Evolutionary conservation across 257 asterid species (phyloP).

Genomic region (Cynanchum wilfordii): DNA sequence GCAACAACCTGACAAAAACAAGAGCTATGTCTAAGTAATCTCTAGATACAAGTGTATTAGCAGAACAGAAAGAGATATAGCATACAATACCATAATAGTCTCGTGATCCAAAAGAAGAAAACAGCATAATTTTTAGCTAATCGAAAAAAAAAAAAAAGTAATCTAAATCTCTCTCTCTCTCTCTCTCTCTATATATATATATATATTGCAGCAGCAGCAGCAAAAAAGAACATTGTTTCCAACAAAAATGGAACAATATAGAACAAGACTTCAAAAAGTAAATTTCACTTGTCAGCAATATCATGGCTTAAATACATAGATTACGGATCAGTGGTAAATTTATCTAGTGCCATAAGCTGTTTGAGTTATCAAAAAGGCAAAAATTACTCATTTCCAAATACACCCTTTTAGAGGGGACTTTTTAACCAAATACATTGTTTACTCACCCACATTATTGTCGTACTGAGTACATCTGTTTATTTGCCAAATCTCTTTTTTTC

Average conservation of each 20-base stretch:
- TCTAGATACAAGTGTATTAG: neutral
- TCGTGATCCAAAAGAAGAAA: conserved; percentile 6
- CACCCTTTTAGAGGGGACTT: neutral
- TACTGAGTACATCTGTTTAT: neutral
- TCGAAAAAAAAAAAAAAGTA: neutral
- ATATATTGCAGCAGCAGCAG: neutral
- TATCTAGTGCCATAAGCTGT: neutral
- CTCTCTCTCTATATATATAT: neutral
- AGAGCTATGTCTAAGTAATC: neutral
- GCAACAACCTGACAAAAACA: conserved; percentile 67
- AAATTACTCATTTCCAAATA: neutral
- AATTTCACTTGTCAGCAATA: neutral
- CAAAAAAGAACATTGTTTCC: neutral
- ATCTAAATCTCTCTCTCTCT: neutral
- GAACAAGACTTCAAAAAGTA: neutral
- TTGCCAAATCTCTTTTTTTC: neutral
- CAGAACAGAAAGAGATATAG: neutral
- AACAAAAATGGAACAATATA: conserved; percentile 9
- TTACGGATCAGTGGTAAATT: neutral
- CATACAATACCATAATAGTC: neutral
- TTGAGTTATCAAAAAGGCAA: neutral
- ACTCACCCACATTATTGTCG: neutral
- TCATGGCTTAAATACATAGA: neutral
- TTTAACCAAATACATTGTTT: neutral
- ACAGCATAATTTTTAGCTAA: neutral